Percentiles rank a stretch among this genome's conserved stretches.
Conservation (phyloP, 1,139 yeast species). For the Lodderomyces beijingensis region DNA sequence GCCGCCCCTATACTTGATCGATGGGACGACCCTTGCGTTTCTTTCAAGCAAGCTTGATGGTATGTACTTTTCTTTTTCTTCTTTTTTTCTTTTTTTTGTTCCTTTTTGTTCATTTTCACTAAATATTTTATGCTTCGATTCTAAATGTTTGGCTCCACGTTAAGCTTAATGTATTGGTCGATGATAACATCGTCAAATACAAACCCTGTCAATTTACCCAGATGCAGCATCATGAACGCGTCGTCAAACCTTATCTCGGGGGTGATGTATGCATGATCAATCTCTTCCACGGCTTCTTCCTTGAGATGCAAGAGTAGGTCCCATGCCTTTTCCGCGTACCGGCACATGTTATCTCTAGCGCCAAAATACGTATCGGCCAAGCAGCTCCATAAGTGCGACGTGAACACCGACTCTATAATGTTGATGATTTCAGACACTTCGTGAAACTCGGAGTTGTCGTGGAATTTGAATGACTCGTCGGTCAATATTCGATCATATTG, state of each 20-base stretch:
- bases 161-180: slow-evolving; percentile 22
- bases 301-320: slow-evolving; percentile 23
- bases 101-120: too few relatives aligned
- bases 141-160: slow-evolving; percentile 19
- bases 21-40: too few relatives aligned
- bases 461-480: slow-evolving; percentile 2
- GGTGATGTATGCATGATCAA: slow-evolving; percentile 16
- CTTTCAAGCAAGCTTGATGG: too few relatives aligned
- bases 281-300: slow-evolving; percentile 3
- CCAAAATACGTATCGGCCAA: slow-evolving; percentile 27
- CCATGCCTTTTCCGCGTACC: slow-evolving; percentile 26
- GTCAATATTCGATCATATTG: slow-evolving; percentile 11
- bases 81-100: too few relatives aligned
- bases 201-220: slow-evolving; percentile 22
- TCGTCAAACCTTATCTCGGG: slow-evolving; percentile 17
- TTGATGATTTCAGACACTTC: slow-evolving; percentile 11
- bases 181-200: slow-evolving; percentile 18
- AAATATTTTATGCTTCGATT: slow-evolving; percentile 1
- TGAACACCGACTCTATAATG: slow-evolving; percentile 10
- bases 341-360: slow-evolving; percentile 22
- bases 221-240: slow-evolving; percentile 17
- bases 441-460: slow-evolving; percentile 8
- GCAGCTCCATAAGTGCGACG: slow-evolving; percentile 13
- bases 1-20: too few relatives aligned
- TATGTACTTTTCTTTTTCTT: too few relatives aligned